Percentiles rank a stretch among this genome's conserved stretches.
These are phyloP conservation scores for Stagonosporopsis tanaceti DNA, from an alignment of 2,329 filamentous ascomycete species.

Conservation along the genomic window DNA sequence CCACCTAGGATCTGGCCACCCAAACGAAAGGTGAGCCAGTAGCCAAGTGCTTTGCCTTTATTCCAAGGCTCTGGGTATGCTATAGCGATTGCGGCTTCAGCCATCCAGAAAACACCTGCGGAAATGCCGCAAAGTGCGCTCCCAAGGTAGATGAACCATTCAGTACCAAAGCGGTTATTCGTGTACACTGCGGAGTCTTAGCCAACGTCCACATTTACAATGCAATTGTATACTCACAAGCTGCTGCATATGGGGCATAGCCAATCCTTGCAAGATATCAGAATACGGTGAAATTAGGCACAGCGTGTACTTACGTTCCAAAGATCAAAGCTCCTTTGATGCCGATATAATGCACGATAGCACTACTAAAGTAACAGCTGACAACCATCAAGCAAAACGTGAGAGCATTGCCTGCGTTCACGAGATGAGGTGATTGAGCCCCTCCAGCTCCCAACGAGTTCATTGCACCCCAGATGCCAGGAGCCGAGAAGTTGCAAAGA, in stretches of 20 bases:
- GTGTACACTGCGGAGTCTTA: conserved; percentile 58
- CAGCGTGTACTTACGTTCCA: conserved; percentile 62
- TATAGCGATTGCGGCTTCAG: conserved; percentile 76
- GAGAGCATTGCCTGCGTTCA: conserved; percentile 75
- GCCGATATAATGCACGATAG: conserved; percentile 71
- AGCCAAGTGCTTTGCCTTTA: conserved; percentile 60
- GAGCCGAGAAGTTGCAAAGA: conserved; percentile 73
- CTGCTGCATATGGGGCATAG: conserved; percentile 75
- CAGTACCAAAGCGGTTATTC: conserved; percentile 73
- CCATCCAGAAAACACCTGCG: conserved; percentile 78
- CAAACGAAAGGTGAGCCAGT: conserved; percentile 71
- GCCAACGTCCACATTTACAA: not conserved
- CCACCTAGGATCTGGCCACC: conserved; percentile 75
- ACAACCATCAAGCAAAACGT: conserved; percentile 78
- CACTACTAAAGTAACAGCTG: conserved; percentile 71
- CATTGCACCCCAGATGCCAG: conserved; percentile 76
- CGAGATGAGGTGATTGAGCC: conserved; percentile 68
- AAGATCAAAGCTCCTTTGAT: conserved; percentile 76
- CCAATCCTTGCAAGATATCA: conserved; percentile 58
- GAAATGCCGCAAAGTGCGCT: conserved; percentile 74
- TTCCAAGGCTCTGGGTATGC: conserved; percentile 72
- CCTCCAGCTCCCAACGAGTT: conserved; percentile 77
- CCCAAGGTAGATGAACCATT: conserved; percentile 74
- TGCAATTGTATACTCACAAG: conserved; percentile 36
- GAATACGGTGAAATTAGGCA: not conserved